These are phyloP conservation scores for Fusarium tricinctum DNA, from an alignment of 2,329 filamentous ascomycete genomes.

Conservation along the genomic window DNA sequence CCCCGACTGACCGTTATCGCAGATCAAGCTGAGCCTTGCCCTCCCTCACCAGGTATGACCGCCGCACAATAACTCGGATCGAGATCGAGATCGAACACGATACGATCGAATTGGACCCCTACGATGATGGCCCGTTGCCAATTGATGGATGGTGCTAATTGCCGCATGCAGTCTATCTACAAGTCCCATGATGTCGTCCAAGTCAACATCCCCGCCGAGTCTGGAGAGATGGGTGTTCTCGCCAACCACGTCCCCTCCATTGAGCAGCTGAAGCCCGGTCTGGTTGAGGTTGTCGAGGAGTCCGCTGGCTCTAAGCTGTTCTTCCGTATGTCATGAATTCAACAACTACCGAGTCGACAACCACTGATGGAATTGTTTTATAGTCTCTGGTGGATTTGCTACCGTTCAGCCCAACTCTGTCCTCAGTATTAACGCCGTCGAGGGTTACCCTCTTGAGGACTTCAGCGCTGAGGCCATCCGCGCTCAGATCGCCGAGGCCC, in stretches of 20 bases:
- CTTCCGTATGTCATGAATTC: conserved; percentile 80
- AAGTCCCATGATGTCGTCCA: conserved; percentile 82
- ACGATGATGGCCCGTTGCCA: conserved; percentile 41
- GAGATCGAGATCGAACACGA: conserved; percentile 44
- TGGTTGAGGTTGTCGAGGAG: conserved; percentile 97
- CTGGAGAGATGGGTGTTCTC: conserved; percentile 99
- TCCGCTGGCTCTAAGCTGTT: conserved; percentile 91
- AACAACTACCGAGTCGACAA: conserved; percentile 11
- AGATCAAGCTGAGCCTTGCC: conserved; percentile 97
- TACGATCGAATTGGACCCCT: conserved; percentile 50
- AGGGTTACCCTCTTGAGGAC: conserved; percentile 94
- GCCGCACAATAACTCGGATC: conserved; percentile 36
- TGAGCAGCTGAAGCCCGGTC: conserved; percentile 97
- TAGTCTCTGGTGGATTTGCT: conserved; percentile 97
- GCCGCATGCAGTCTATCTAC: conserved; percentile 75
- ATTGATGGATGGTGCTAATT: conserved; percentile 62
- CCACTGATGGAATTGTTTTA: conserved; percentile 40
- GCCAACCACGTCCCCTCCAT: conserved; percentile 99
- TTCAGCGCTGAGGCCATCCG: conserved; percentile 93
- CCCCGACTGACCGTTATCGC: conserved; percentile 49
- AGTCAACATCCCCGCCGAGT: conserved; percentile 98
- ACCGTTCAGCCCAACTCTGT: conserved; percentile 94
- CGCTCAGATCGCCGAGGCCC: conserved; percentile 91
- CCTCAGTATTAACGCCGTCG: conserved; percentile 98
- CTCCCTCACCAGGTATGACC: conserved; percentile 96